phyloP scores from a whole-genome alignment of 345 rosid species.

The Viola odorata region DNA sequence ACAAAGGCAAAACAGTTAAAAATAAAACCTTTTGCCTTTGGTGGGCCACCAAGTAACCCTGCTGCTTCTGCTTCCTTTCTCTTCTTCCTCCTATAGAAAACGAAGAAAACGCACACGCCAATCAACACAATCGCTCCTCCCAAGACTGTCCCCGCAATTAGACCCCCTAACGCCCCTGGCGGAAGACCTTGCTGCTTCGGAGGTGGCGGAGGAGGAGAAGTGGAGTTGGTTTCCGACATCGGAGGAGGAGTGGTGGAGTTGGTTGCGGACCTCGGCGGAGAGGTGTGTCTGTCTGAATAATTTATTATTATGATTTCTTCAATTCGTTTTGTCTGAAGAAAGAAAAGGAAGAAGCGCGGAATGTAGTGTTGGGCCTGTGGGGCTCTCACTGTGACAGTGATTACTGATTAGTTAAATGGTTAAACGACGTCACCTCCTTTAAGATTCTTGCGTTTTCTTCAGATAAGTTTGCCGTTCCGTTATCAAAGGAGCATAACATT shows the following conservation, averaged over 20 bases:
- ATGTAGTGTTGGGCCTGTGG: too few relatives aligned
- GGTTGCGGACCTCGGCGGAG: too few relatives aligned
- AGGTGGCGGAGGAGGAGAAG: slow-evolving; percentile 4
- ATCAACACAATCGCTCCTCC: slow-evolving; percentile 27
- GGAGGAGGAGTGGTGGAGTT: not conserved
- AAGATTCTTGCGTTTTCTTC: too few relatives aligned
- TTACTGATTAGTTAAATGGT: too few relatives aligned
- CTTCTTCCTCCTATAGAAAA: slow-evolving; percentile 19
- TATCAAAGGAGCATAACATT: too few relatives aligned
- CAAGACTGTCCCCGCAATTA: slow-evolving; percentile 23
- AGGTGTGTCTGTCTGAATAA: too few relatives aligned
- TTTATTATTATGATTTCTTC: too few relatives aligned
- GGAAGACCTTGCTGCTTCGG: not conserved
- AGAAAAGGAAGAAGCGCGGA: too few relatives aligned
- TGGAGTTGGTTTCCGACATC: not conserved
- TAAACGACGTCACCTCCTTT: too few relatives aligned
- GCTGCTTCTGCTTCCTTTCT: slow-evolving; percentile 12
- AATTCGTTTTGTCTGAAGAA: too few relatives aligned
- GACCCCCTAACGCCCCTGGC: slow-evolving; percentile 9
- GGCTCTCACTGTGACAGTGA: too few relatives aligned
- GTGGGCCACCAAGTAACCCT: slow-evolving; percentile 1
- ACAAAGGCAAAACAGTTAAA: not conserved
- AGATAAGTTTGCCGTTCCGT: too few relatives aligned
- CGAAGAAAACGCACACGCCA: slow-evolving; percentile 15
- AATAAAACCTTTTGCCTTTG: slow-evolving; percentile 15